Evolutionary conservation across 345 rosid species (phyloP).

Genomic region (Eutrema heterophyllum): DNA sequence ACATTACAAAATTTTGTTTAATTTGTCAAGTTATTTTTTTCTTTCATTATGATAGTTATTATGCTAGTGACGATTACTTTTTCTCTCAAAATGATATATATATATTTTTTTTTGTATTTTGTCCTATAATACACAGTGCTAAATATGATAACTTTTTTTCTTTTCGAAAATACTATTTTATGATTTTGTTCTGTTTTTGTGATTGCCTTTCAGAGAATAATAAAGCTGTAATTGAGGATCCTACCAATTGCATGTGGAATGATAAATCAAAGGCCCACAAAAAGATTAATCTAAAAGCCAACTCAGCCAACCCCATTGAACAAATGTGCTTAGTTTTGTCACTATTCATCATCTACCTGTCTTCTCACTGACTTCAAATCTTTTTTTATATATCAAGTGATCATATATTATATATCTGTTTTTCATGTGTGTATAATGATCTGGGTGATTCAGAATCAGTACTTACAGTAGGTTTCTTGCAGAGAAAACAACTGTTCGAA

Average conservation of each 20-base stretch:
- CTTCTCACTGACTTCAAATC: slow-evolving; percentile 32
- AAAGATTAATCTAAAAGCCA: slow-evolving; percentile 28
- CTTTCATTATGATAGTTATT: background rate
- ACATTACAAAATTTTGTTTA: background rate
- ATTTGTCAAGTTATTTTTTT: background rate
- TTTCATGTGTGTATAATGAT: slow-evolving; percentile 29
- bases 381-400: slow-evolving; percentile 23
- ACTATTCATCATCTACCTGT: slow-evolving; percentile 32
- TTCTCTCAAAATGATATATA: background rate
- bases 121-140: background rate
- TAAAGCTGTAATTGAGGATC: slow-evolving; percentile 30
- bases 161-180: background rate
- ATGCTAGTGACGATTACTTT: background rate
- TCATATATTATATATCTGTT: slow-evolving; percentile 1
- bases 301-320: slow-evolving; percentile 27
- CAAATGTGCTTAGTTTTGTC: slow-evolving; percentile 29
- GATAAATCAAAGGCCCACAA: slow-evolving; percentile 31
- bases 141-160: background rate
- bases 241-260: slow-evolving; percentile 33
- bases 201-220: slow-evolving; percentile 16
- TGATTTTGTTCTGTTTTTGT: slow-evolving; percentile 8
- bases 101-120: background rate
- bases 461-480: slow-evolving; percentile 24
- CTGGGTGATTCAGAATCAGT: slow-evolving; percentile 23
- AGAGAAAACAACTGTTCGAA: slow-evolving; percentile 21